These are phyloP conservation scores for Ilex aquifolium DNA, from an alignment of 257 asterid genomes.

Conservation along the genomic window DNA sequence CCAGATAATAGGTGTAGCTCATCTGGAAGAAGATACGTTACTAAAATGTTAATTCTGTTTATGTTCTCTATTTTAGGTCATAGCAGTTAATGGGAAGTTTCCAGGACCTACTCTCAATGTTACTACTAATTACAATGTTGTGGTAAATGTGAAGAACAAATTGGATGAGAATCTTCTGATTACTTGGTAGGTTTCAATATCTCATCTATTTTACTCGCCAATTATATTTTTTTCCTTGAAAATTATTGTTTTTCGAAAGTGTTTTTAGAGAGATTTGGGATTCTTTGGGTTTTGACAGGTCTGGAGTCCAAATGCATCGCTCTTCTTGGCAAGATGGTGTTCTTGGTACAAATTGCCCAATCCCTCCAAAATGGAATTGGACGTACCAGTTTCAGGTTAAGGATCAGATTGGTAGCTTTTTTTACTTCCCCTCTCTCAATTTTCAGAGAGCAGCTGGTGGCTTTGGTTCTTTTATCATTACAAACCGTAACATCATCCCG, in stretches of 20 bases:
- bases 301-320: not conserved
- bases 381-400: slow-evolving; percentile 1
- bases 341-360: not conserved
- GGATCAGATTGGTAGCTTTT: slow-evolving; percentile 4
- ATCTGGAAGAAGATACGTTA: not conserved
- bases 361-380: slow-evolving; percentile 3
- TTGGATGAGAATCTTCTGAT: slow-evolving; percentile 75
- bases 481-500: not conserved
- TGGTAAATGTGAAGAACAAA: slow-evolving; percentile 73
- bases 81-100: slow-evolving; percentile 79
- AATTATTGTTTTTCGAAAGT: not conserved
- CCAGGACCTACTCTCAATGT: slow-evolving; percentile 84
- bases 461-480: not conserved
- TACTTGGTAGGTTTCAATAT: slow-evolving; percentile 54
- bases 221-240: not conserved
- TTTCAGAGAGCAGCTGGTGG: not conserved
- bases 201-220: not conserved
- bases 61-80: slow-evolving; percentile 39
- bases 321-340: slow-evolving; percentile 3
- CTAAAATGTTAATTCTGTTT: not conserved
- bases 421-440: slow-evolving; percentile 1
- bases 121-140: slow-evolving; percentile 84
- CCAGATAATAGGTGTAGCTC: too few relatives aligned
- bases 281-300: not conserved
- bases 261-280: not conserved